Base-by-base conservation (phyloP, 1,284 basidiomycete genomes). In the Cryptococcus sp. region DNA sequence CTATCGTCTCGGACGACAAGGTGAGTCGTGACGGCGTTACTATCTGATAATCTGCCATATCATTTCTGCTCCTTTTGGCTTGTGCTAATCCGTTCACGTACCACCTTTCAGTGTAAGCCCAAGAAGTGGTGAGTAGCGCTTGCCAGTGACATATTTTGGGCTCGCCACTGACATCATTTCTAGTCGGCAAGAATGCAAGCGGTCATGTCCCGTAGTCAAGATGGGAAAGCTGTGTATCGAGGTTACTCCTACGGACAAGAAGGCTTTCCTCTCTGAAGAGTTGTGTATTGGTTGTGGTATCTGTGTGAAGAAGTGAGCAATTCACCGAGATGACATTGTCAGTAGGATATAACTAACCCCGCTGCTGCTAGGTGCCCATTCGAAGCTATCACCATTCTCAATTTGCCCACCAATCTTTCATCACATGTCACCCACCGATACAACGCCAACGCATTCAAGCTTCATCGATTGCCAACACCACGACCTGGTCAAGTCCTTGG, bases 141-240 rank as follows among this genome's bases (percentile, higher is more conserved):
- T 41, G 17, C 45, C 41, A 11, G 34, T 34, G 34, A 3, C 34
- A 26, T 16, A 17, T 5, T 6, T 20, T 20, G 2, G 29, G 22
- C 20, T 39, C n/a, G 26, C 23, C 22, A 51, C 56, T 55, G 54
- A 60, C 58, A 37, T n/a, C 25, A 19, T 22, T 44, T 16, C 17
- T 46, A 74, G 73, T 67, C 74, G 75, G 62, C 77, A 80, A 67
- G 77, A 78, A 63, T 78, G 78, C 67, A 79, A 79, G 70, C 76
- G 80, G 87, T 94, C 92, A 80, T 97, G 93, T 83, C 94, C 93
- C 41, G 94, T 97, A 53, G 93, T 96, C 56, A 93, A 93, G 82
- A 97, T 96, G 94, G 93, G 93, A 45, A 96, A 96, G 80, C 83
- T 97, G 26, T 98, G 94, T 83, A 97, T 97, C 70, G 94, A 97